A percentile compares a stretch with the other conserved stretches of the same genome.
phyloP scores from a whole-genome alignment of 371 early-diverging fungal species.

The Zancudomyces culisetae region DNA sequence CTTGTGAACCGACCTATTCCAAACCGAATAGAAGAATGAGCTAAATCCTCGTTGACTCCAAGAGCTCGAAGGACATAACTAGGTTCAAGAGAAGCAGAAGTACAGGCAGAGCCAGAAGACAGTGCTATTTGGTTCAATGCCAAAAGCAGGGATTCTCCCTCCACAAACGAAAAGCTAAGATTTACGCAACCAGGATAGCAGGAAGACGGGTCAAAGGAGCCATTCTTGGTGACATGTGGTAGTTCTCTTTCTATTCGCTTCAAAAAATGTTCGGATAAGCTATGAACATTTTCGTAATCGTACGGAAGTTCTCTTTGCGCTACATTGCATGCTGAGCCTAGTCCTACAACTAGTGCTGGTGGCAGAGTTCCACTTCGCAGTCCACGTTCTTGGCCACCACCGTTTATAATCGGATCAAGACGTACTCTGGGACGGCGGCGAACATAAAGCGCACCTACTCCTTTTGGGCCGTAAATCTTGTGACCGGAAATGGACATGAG shows the following conservation, averaged over 20 bases:
- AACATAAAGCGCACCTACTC: constrained; percentile 93
- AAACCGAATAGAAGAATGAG: constrained; percentile 96
- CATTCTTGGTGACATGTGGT: constrained; percentile 72
- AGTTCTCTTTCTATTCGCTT: constrained; percentile 58
- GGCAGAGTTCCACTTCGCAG: constrained; percentile 96
- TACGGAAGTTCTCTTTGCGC: constrained; percentile 77
- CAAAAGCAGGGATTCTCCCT: constrained; percentile 99
- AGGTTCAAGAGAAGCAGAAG: constrained; percentile 97
- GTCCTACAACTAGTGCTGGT: constrained; percentile 86
- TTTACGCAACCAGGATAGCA: constrained; percentile 98
- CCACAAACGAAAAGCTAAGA: constrained; percentile 97
- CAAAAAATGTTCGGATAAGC: constrained; percentile 60
- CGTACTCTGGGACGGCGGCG: constrained; percentile 92
- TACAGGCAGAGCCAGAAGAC: constrained; percentile 97
- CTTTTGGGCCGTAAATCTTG: constrained; percentile 99
- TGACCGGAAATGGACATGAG: constrained; percentile 96
- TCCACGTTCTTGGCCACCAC: constrained; percentile 99
- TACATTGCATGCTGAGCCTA: constrained; percentile 91
- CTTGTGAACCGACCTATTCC: constrained; percentile 98
- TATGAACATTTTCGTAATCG: constrained; percentile 53
- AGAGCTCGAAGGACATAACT: constrained; percentile 96
- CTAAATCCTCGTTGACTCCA: constrained; percentile 97
- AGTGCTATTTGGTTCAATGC: constrained; percentile 96
- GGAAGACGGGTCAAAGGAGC: constrained; percentile 44
- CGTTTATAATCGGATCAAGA: constrained; percentile 79